These are phyloP conservation scores for Wallacemonas sp. DNA, from an alignment of 208 protist species.

Conservation along the genomic window DNA sequence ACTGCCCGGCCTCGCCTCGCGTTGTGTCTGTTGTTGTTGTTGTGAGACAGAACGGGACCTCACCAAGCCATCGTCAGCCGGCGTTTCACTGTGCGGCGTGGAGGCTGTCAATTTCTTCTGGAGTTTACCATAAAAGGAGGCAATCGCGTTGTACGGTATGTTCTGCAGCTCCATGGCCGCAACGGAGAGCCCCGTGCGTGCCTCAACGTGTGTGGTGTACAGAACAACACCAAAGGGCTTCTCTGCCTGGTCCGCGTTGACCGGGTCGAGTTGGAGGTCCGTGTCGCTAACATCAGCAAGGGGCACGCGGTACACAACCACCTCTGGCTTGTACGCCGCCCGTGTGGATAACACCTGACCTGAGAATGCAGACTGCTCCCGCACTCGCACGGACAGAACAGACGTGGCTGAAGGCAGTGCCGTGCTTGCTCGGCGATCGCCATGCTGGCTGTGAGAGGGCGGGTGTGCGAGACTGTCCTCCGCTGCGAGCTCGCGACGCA, in stretches of 20 bases:
- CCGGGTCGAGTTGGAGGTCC: conserved; percentile 3
- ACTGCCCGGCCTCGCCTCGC: too few relatives aligned
- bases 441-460: not conserved
- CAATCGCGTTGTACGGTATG: conserved; percentile 5
- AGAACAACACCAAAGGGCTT: conserved; percentile 4
- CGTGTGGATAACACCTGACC: not conserved
- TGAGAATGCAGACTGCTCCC: not conserved
- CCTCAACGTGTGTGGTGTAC: not conserved
- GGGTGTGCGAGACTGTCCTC: not conserved
- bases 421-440: not conserved
- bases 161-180: conserved; percentile 2
- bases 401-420: not conserved
- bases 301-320: conserved; percentile 7
- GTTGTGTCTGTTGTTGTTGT: not conserved
- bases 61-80: not conserved
- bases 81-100: not conserved
- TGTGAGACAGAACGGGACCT: conserved; percentile 9
- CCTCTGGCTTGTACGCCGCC: not conserved
- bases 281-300: not conserved
- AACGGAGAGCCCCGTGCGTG: not conserved
- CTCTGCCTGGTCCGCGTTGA: conserved; percentile 6
- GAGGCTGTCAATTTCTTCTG: not conserved
- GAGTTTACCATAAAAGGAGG: not conserved
- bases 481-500: not conserved
- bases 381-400: not conserved